These are phyloP conservation scores for Cordyceps fumosorosea DNA, from an alignment of 2,329 filamentous ascomycete genomes.

Conservation along the genomic window DNA sequence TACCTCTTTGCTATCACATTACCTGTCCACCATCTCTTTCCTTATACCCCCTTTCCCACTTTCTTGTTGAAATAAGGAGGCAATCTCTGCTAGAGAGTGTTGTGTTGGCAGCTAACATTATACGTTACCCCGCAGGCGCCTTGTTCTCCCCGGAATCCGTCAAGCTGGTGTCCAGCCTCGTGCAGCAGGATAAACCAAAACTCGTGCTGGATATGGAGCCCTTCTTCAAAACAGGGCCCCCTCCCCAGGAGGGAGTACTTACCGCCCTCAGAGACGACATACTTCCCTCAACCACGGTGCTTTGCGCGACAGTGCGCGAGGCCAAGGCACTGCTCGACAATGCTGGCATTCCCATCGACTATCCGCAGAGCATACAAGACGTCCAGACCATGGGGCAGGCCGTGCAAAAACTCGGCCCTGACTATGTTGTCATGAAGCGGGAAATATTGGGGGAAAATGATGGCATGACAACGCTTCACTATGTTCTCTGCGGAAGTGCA, in stretches of 20 bases:
- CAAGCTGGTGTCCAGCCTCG: not conserved
- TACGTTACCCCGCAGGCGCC: not conserved
- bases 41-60: not conserved
- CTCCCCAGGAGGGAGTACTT: not conserved
- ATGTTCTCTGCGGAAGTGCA: constrained; percentile 8
- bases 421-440: constrained; percentile 11
- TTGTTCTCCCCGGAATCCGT: not conserved
- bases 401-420: constrained; percentile 2
- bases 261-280: constrained; percentile 4
- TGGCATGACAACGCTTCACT: constrained; percentile 10
- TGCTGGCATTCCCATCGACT: constrained; percentile 2
- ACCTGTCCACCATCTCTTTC: not conserved
- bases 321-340: constrained; percentile 5
- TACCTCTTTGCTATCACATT: not conserved
- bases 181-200: constrained; percentile 1
- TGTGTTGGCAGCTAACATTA: not conserved
- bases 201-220: constrained; percentile 8
- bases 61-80: too few relatives aligned
- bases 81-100: too few relatives aligned
- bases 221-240: constrained; percentile 11
- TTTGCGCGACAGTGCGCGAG: constrained; percentile 10
- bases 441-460: constrained; percentile 3
- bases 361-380: constrained; percentile 6
- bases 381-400: constrained; percentile 5
- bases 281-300: constrained; percentile 7